Percentiles rank a stretch among this genome's conserved stretches.
phyloP scores from a whole-genome alignment of 148 eudicot species.

The Selenicereus undatus region DNA sequence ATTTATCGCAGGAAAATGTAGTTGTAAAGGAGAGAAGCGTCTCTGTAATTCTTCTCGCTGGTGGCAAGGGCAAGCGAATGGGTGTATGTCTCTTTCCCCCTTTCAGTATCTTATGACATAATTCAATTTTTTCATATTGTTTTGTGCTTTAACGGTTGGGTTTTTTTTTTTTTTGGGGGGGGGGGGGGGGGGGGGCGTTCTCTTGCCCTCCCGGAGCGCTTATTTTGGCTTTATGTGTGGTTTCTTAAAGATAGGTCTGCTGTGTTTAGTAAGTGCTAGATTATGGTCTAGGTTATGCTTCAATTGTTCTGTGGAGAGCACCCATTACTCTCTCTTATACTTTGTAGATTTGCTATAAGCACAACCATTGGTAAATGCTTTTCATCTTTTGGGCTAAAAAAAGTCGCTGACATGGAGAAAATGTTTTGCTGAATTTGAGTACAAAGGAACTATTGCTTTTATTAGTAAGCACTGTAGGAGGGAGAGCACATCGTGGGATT shows the following conservation, averaged over 20 bases:
- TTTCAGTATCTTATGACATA: background rate
- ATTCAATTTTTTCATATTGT: background rate
- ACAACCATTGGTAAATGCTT: too few species aligned
- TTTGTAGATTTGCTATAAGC: background rate
- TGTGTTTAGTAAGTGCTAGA: background rate
- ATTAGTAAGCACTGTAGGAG: background rate
- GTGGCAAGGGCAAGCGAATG: constrained; percentile 93
- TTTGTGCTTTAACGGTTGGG: background rate
- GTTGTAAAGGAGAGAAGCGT: constrained; percentile 74
- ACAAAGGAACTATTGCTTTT: background rate
- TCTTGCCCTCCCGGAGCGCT: too few species aligned
- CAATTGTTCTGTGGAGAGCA: background rate
- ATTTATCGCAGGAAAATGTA: constrained; percentile 39
- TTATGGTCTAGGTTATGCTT: background rate
- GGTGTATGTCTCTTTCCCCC: constrained; percentile 50
- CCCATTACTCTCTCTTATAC: background rate
- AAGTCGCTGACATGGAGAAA: background rate
- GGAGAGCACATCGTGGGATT: background rate
- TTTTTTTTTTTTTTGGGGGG: too few species aligned
- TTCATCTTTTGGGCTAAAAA: background rate
- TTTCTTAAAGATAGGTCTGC: background rate
- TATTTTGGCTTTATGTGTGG: background rate
- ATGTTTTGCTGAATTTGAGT: background rate
- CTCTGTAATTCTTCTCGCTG: constrained; percentile 87
- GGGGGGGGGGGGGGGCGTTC: too few species aligned